Percentiles rank a stretch among this genome's conserved stretches.
These are phyloP conservation scores for Cairneyella variabilis DNA, from an alignment of 495 filamentous ascomycete species.

Conservation along the genomic window DNA sequence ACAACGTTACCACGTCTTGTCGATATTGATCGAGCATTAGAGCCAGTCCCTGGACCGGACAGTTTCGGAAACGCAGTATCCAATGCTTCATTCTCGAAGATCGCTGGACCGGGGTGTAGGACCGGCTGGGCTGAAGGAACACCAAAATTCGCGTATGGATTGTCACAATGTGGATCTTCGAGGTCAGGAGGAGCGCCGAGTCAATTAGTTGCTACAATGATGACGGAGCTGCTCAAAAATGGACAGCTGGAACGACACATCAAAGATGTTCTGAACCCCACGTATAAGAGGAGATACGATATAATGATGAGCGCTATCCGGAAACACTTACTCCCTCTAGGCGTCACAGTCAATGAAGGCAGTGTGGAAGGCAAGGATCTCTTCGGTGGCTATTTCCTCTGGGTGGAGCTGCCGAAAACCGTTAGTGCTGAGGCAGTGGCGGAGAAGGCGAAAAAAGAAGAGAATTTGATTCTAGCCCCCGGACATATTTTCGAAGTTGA, in stretches of 20 bases:
- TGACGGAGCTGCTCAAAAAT: conserved; percentile 53
- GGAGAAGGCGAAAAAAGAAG: conserved; percentile 48
- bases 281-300: conserved; percentile 40
- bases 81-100: conserved; percentile 84
- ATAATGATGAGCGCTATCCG: conserved; percentile 50
- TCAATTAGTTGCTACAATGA: conserved; percentile 63
- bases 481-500: conserved; percentile 66
- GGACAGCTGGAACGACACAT: conserved; percentile 47
- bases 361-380: conserved; percentile 26
- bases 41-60: conserved; percentile 31
- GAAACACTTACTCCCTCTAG: conserved; percentile 53
- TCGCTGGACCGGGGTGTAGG: conserved; percentile 72
- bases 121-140: conserved; percentile 82
- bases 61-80: conserved; percentile 70
- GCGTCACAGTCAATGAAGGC: conserved; percentile 38
- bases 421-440: conserved; percentile 53
- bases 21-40: conserved; percentile 46
- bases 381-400: conserved; percentile 78
- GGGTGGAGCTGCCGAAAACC: conserved; percentile 58
- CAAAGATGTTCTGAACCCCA: conserved; percentile 37
- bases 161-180: conserved; percentile 66
- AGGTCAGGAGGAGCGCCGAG: conserved; percentile 74
- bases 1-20: conserved; percentile 65
- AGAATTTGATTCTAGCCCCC: conserved; percentile 58
- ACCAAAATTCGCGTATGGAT: conserved; percentile 59